Evolutionary conservation across 345 rosid species (phyloP).

Genomic region (Cardamine chenopodiifolia): DNA sequence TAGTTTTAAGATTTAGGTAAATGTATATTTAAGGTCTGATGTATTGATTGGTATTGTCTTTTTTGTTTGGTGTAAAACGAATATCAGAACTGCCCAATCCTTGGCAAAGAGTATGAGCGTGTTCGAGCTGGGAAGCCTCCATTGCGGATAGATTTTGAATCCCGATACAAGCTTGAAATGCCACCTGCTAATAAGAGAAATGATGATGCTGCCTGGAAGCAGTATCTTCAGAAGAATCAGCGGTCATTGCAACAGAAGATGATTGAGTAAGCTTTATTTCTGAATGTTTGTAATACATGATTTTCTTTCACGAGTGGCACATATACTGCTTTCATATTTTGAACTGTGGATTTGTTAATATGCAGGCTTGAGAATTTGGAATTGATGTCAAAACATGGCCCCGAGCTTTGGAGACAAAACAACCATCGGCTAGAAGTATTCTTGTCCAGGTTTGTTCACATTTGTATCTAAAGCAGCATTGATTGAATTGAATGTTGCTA

Average conservation of each 20-base stretch:
- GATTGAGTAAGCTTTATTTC: conserved; percentile 55
- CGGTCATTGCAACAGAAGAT: conserved; percentile 81
- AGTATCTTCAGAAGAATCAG: conserved; percentile 74
- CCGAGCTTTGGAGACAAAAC: conserved; percentile 82
- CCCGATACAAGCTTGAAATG: conserved; percentile 70
- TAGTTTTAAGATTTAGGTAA: conserved; percentile 10
- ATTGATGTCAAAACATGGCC: conserved; percentile 75
- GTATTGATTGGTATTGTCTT: conserved; percentile 12
- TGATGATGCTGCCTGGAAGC: conserved; percentile 91
- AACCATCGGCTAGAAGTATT: conserved; percentile 70
- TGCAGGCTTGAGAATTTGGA: conserved; percentile 93
- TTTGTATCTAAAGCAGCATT: conserved; percentile 10
- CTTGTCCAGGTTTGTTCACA: conserved; percentile 60
- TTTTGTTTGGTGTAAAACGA: conserved; percentile 23
- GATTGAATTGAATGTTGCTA: neutral
- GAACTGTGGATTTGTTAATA: conserved; percentile 23
- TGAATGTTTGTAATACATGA: neutral
- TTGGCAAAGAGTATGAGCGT: conserved; percentile 90
- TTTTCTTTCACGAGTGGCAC: conserved; percentile 1
- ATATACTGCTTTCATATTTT: conserved; percentile 2
- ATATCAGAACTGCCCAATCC: conserved; percentile 76
- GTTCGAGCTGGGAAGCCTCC: conserved; percentile 96
- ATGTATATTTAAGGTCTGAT: neutral
- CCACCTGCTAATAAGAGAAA: conserved; percentile 67
- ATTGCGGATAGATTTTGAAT: conserved; percentile 62